Evolutionary conservation across 2,329 filamentous ascomycete genomes (phyloP), one percentile per base, ranked within the genome.

Genomic region (Alternaria alternata): DNA sequence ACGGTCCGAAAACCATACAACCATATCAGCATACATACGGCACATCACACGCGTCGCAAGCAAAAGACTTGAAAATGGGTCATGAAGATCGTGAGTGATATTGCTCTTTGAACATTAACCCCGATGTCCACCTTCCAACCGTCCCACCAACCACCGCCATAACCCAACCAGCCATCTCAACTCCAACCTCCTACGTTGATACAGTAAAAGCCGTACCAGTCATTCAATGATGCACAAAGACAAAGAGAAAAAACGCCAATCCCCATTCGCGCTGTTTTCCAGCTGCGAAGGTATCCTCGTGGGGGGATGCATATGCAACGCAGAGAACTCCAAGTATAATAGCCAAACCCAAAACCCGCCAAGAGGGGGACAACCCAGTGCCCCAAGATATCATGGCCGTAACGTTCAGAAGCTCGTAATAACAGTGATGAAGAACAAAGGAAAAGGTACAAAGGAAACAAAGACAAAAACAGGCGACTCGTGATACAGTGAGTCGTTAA

Each of bases 231-330:
- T 30, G 43, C 62, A 62, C 32, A 61, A 62, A 64, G 62, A 58
- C 59, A 53, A 56, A 24, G n/a, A 56, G 1, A 46, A 58, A 55
- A 63, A 66, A 72, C 69, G 66, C 69, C 69, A 64, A 60, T 69
- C 68, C 69, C 69, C 69, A 64, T 71, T 72, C 69, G 69, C 69
- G 69, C 68, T 63, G 49, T 62, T 54, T 65, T 64, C 58, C 65
- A 66, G 69, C 69, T 60, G 66, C 69, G 69, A 72, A 70, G 69
- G 69, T 72, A 72, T 72, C 68, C 68, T 65, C 62, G 51, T 51
- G 51, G 64, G 68, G 69, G 59, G 61, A 69, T 71, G 69, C 68
- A 65, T 66, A 69, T 69, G 67, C 67, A 71, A 71, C 64, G 67
- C 65, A 47, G 62, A 43, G 56, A 70, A 68, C 63, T 66, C 62